These are phyloP conservation scores for Aspergillus niger DNA, from an alignment of 2,329 filamentous ascomycete genomes.

Conservation along the genomic window DNA sequence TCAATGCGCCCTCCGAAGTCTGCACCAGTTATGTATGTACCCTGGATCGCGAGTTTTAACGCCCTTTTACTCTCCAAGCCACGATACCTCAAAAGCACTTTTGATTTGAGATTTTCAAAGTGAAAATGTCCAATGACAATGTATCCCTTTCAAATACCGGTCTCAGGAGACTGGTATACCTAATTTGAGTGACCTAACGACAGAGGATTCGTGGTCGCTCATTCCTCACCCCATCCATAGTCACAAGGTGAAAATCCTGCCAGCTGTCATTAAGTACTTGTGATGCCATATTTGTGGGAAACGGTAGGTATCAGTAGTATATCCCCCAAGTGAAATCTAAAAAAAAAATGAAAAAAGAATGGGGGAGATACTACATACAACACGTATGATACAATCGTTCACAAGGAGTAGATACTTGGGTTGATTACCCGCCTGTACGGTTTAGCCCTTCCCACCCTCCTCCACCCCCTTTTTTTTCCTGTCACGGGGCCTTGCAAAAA, in stretches of 20 bases:
- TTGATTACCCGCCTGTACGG: slow-evolving; percentile 9
- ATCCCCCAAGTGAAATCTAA: background rate
- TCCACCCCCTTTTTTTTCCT: slow-evolving; percentile 6
- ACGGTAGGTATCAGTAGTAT: background rate
- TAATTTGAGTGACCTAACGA: background rate
- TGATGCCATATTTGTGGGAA: background rate
- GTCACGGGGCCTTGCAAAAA: slow-evolving; percentile 16
- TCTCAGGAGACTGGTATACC: background rate
- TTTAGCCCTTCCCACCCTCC: background rate
- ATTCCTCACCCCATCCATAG: slow-evolving; percentile 9
- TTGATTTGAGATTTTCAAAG: background rate
- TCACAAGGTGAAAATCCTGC: slow-evolving; percentile 23
- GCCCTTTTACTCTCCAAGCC: background rate
- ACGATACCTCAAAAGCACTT: slow-evolving; percentile 1
- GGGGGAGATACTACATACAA: background rate
- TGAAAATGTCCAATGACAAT: background rate
- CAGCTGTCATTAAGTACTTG: slow-evolving; percentile 22
- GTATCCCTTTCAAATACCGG: background rate
- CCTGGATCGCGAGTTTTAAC: background rate
- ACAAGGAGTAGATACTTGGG: background rate
- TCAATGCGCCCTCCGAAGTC: slow-evolving; percentile 16
- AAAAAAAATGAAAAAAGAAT: background rate
- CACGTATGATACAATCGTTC: background rate
- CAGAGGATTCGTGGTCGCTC: slow-evolving; percentile 16
- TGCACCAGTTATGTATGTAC: slow-evolving; percentile 15